phyloP scores from a whole-genome alignment of 148 eudicot genomes.

The Tetragonia tetragonoides region DNA sequence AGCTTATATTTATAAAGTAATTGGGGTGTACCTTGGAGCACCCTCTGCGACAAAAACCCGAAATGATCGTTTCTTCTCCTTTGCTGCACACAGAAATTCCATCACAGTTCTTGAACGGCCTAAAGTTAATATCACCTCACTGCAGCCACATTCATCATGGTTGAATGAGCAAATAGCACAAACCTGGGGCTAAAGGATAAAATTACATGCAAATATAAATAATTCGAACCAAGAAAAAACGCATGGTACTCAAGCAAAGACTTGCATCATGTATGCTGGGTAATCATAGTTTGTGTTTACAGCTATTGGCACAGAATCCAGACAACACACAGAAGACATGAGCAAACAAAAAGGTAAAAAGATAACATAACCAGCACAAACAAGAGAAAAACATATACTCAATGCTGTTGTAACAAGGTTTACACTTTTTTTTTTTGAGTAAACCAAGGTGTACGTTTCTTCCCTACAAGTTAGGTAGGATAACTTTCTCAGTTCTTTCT shows the following conservation, averaged over 20 bases:
- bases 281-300: neutral
- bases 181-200: constrained; percentile 7
- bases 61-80: constrained; percentile 91
- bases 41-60: constrained; percentile 98
- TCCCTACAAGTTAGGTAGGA: neutral
- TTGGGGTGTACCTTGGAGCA: constrained; percentile 75
- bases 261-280: neutral
- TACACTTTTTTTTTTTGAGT: too few relatives aligned
- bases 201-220: constrained; percentile 15
- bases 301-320: neutral
- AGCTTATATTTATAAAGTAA: neutral
- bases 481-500: neutral
- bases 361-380: neutral
- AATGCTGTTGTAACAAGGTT: neutral
- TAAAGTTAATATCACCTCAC: constrained; percentile 95
- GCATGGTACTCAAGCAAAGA: neutral
- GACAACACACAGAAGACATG: neutral
- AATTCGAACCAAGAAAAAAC: neutral
- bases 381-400: neutral
- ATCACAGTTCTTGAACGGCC: constrained; percentile 92
- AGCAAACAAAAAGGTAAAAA: neutral
- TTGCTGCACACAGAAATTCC: constrained; percentile 97
- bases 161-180: constrained; percentile 23
- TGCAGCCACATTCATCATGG: constrained; percentile 36
- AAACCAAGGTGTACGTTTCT: neutral